A percentile compares a stretch with the other conserved stretches of the same genome.
Evolutionary conservation across 129 eudicot species (phyloP).

Genomic region (Lactuca saligna): DNA sequence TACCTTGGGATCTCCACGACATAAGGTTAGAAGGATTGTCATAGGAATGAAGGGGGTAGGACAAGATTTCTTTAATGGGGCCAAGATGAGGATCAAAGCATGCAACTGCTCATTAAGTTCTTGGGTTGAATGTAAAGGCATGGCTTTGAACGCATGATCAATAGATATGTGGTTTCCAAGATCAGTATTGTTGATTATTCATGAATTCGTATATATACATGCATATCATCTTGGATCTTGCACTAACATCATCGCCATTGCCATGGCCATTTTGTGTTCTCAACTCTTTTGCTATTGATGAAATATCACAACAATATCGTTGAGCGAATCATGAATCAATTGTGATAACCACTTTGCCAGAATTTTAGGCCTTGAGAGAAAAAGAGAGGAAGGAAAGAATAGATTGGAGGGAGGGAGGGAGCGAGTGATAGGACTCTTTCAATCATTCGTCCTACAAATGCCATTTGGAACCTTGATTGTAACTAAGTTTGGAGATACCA

Average conservation of each 20-base stretch:
- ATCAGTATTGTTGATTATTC: not conserved
- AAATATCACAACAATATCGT: not conserved
- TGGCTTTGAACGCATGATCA: constrained; percentile 25
- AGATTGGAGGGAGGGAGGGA: constrained; percentile 3
- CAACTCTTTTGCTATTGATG: constrained; percentile 14
- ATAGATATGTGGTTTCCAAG: constrained; percentile 3
- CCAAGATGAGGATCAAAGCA: constrained; percentile 18
- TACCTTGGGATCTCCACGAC: constrained; percentile 11
- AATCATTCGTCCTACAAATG: not conserved
- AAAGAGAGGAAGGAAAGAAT: constrained; percentile 10
- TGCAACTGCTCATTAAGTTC: not conserved
- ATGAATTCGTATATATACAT: not conserved
- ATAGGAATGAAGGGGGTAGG: constrained; percentile 11
- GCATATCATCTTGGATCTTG: constrained; percentile 9
- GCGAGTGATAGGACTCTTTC: not conserved
- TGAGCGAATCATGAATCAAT: constrained; percentile 4
- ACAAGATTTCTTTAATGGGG: constrained; percentile 15
- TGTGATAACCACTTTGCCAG: constrained; percentile 6
- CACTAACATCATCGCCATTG: constrained; percentile 10
- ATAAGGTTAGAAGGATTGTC: constrained; percentile 15
- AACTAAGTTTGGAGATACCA: constrained; percentile 12
- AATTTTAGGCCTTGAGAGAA: constrained; percentile 10
- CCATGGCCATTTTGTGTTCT: constrained; percentile 7
- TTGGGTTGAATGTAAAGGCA: constrained; percentile 20
- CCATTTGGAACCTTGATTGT: constrained; percentile 9